These are phyloP conservation scores for Mucor saturninus DNA, from an alignment of 371 early-diverging fungal species.

Conservation along the genomic window DNA sequence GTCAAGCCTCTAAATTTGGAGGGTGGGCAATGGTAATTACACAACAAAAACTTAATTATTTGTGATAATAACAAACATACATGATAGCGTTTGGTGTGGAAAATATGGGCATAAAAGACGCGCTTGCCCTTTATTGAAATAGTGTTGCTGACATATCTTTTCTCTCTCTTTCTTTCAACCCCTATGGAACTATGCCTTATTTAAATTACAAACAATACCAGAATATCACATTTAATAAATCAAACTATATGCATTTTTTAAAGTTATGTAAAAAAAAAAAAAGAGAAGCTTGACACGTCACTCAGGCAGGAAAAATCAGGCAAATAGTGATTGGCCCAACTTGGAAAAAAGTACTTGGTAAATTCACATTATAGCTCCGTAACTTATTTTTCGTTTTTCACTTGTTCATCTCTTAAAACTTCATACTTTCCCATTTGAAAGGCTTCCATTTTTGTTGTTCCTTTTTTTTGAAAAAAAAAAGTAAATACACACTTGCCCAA, in stretches of 20 bases:
- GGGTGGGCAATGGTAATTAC: conserved; percentile 8
- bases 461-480: neutral
- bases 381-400: neutral
- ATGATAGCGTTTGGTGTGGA: conserved; percentile 11
- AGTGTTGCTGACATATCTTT: neutral
- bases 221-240: no score
- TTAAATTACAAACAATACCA: no score
- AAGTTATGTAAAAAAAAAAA: neutral
- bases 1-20: conserved; percentile 12
- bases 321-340: no score
- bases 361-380: neutral
- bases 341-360: neutral
- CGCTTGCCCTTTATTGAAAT: conserved; percentile 3
- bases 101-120: conserved; percentile 9
- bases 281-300: conserved; percentile 5
- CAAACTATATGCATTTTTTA: neutral
- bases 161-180: neutral
- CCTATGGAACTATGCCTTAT: no score
- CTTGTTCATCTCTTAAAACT: neutral
- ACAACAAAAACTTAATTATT: neutral
- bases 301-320: conserved; percentile 3
- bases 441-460: neutral
- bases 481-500: neutral
- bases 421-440: neutral
- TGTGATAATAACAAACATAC: neutral